Base-by-base conservation (phyloP, 805 yeast genomes). In the Dipodascus albidus region DNA sequence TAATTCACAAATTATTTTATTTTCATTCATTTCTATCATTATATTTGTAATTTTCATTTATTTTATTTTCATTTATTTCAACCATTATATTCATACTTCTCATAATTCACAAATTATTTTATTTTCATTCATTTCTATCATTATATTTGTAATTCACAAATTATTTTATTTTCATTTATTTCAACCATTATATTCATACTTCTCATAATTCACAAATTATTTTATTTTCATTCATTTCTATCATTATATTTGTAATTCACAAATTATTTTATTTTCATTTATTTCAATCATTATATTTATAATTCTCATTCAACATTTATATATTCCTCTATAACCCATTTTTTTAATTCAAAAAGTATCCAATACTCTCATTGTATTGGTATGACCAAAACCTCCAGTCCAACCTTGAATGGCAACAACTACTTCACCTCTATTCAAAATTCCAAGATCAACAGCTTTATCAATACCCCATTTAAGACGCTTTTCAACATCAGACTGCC, bases 311-410 rank as follows among this genome's bases (percentile, higher is more conserved):
- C n/a, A n/a, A n/a, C n/a, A n/a, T n/a, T n/a, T n/a, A n/a, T n/a
- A n/a, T n/a, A n/a, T n/a, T n/a, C n/a, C n/a, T n/a, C n/a, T n/a
- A n/a, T n/a, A n/a, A n/a, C n/a, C n/a, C n/a, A n/a, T n/a, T n/a
- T n/a, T n/a, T n/a, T n/a, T 27, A 19, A 52, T 53, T 54, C 61
- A 59, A 51, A 65, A 60, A 69, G 88, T 91, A 70, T 80, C 79
- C 64, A 88, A 78, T 67, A 91, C 82, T 80, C 98, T 91, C 73
- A 93, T 80, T 60, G 99, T 93, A 86, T 93, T 93, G 69, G 99
- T 87, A 84, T 93, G 96, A 70, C 99, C 99, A 62, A 88, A 79
- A 76, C 98, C 98, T 72, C 91, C 86, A 69, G 95, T 87, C 91
- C 96, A 93, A 72, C 99, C 99, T 80, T 93, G 99, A 73, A 93